phyloP scores from a whole-genome alignment of 208 protist genomes.

The Trypanosoma mega region DNA sequence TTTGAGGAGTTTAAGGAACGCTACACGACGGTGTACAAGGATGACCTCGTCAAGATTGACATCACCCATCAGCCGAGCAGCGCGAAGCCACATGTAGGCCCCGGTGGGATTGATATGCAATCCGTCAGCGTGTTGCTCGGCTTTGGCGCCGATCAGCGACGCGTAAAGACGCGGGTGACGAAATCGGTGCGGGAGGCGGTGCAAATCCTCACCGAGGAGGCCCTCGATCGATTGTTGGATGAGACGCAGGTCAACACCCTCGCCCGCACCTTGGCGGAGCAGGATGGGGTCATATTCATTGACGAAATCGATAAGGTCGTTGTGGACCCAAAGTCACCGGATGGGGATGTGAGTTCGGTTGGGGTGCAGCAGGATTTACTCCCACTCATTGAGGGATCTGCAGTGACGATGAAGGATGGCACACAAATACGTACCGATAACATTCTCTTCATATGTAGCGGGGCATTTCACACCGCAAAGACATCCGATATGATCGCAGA shows the following conservation, averaged over 20 bases:
- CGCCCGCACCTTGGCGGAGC: constrained; percentile 80
- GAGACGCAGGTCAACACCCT: constrained; percentile 83
- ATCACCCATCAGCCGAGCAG: constrained; percentile 42
- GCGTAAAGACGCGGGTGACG: constrained; percentile 54
- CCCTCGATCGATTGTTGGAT: constrained; percentile 90
- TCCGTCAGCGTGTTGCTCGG: constrained; percentile 69
- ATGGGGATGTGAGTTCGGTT: constrained; percentile 88
- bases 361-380: constrained; percentile 98
- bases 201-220: constrained; percentile 81
- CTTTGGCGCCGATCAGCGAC: constrained; percentile 40
- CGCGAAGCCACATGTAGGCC: constrained; percentile 16
- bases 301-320: constrained; percentile 99
- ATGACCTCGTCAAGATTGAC: constrained; percentile 79
- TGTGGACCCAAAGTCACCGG: constrained; percentile 44
- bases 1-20: constrained; percentile 80
- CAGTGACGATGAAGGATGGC: constrained; percentile 96
- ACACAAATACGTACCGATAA: constrained; percentile 95
- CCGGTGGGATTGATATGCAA: constrained; percentile 52
- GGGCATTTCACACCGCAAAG: constrained; percentile 95
- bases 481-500: constrained; percentile 94
- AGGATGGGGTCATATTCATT: constrained; percentile 98
- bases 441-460: constrained; percentile 97
- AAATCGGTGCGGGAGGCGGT: constrained; percentile 80
- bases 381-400: constrained; percentile 96
- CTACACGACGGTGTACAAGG: constrained; percentile 71